These are phyloP conservation scores for Phoenix dactylifera DNA, from an alignment of 176 grass and related monocot species.

Conservation along the genomic window DNA sequence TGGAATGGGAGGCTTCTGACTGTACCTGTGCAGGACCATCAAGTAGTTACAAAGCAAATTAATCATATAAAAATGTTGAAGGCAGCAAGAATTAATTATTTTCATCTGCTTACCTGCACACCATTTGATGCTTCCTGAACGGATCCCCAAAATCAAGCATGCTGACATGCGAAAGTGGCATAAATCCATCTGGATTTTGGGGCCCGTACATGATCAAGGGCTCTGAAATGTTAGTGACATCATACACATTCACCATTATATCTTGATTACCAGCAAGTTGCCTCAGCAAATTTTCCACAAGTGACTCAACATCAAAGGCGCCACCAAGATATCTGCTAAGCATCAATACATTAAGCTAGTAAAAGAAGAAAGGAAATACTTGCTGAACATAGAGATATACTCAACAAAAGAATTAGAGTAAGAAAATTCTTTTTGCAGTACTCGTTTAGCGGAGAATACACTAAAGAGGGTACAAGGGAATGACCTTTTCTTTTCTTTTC, in stretches of 20 bases:
- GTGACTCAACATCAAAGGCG: conserved; percentile 84
- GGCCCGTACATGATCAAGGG: conserved; percentile 78
- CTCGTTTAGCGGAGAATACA: too few species aligned
- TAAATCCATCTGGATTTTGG: conserved; percentile 35
- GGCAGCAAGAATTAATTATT: background rate
- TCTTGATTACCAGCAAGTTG: conserved; percentile 94
- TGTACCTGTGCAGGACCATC: conserved; percentile 39
- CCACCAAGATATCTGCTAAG: conserved; percentile 82
- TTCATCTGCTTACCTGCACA: conserved; percentile 54
- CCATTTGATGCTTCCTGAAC: conserved; percentile 89
- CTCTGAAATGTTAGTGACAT: conserved; percentile 76
- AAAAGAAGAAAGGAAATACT: too few species aligned
- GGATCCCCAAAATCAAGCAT: conserved; percentile 96
- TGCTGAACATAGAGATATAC: too few species aligned
- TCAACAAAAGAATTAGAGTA: too few species aligned
- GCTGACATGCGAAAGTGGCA: conserved; percentile 51
- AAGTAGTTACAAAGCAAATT: too few species aligned
- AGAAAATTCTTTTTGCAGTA: too few species aligned
- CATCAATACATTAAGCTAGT: too few species aligned
- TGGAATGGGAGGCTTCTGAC: conserved; percentile 53
- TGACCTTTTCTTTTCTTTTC: too few species aligned
- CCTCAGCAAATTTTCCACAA: conserved; percentile 83
- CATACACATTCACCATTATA: conserved; percentile 89
- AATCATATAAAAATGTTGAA: too few species aligned
- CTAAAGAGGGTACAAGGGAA: too few species aligned